These are phyloP conservation scores for Aspergillus coremiiformis DNA, from an alignment of 495 filamentous ascomycete species.

Conservation along the genomic window DNA sequence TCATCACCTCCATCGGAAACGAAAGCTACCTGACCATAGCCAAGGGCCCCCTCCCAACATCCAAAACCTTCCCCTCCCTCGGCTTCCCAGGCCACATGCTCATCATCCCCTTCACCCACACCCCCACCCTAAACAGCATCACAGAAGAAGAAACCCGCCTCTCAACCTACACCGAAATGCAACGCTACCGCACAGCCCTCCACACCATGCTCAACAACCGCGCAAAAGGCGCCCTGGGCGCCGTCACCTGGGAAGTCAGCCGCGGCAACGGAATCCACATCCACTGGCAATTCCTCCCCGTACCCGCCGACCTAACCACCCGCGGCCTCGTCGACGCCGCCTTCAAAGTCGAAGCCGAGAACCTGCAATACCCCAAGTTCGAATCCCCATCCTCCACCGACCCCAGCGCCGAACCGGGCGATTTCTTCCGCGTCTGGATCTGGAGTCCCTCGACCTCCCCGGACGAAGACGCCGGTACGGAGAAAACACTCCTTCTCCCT, in stretches of 20 bases:
- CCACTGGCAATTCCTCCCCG: constrained; percentile 92
- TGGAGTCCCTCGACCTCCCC: no score
- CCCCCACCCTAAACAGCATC: constrained; percentile 57
- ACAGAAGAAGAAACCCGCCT: constrained; percentile 46
- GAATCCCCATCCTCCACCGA: constrained; percentile 21
- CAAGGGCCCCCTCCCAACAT: constrained; percentile 76
- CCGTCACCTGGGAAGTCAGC: constrained; percentile 87
- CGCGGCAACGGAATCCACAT: constrained; percentile 69
- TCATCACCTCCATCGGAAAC: constrained; percentile 78
- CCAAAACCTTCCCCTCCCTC: constrained; percentile 57
- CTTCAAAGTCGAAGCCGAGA: constrained; percentile 78
- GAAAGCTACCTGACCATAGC: constrained; percentile 84
- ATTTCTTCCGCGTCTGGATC: constrained; percentile 83
- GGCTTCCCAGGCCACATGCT: constrained; percentile 81
- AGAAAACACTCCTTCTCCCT: constrained; percentile 45
- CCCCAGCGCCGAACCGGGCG: constrained; percentile 47
- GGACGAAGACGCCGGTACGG: constrained; percentile 15
- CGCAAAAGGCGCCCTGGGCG: constrained; percentile 52
- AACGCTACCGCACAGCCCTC: constrained; percentile 60
- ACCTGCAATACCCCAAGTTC: constrained; percentile 56
- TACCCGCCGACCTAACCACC: constrained; percentile 54
- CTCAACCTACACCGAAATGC: constrained; percentile 68
- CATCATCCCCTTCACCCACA: constrained; percentile 79
- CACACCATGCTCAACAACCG: constrained; percentile 57
- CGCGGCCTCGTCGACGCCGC: constrained; percentile 71